Evolutionary conservation across 257 asterid genomes (phyloP), one percentile per base, ranked within the genome.

Genomic region (Solanum chaucha): DNA sequence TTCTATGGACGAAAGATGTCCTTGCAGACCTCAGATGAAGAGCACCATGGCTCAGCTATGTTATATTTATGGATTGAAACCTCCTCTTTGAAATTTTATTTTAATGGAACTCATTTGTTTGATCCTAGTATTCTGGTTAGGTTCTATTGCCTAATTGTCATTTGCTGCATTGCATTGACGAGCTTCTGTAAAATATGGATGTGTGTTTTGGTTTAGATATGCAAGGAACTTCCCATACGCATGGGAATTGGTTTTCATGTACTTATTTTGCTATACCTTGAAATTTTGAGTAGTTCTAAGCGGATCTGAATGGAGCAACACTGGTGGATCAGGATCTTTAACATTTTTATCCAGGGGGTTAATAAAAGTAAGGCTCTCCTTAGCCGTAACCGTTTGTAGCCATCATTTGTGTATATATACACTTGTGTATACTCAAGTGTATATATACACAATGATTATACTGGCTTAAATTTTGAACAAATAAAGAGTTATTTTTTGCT

Each of bases 161-260:
- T 82, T 65, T 85, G 82, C 85, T 70, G 74, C 83, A 32, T 91
- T 87, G 87, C 83, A 88, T 87, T 85, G 74, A 78, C 74, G 77
- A 72, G 86, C 89, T 85, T 41, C 86, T 91, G 91, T 91, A 91
- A 91, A 70, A 87, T 86, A 75, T 48, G 85, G 26, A 81, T 81
- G 85, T 81, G 41, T 19, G 28, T 48, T 81, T 30, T 81, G 30
- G 65, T 80, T 48, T 28, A 17, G 64, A 80, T 46, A 81, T 81
- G 85, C 70, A 30, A 78, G 84, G 34, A 77, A 77, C n/a, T 77
- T 40, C 51, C 83, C 58, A 24, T 41, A 77, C 64, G 64, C 64
- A 55, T 55, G 64, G 68, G 85, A 46, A 80, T 46, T 80, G 85
- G 28, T 80, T 80, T 80, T 48, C 41, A 48, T 26, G 6, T 48